phyloP scores from a whole-genome alignment of 805 yeast genomes.

The Saccharomycopsis sp. region DNA sequence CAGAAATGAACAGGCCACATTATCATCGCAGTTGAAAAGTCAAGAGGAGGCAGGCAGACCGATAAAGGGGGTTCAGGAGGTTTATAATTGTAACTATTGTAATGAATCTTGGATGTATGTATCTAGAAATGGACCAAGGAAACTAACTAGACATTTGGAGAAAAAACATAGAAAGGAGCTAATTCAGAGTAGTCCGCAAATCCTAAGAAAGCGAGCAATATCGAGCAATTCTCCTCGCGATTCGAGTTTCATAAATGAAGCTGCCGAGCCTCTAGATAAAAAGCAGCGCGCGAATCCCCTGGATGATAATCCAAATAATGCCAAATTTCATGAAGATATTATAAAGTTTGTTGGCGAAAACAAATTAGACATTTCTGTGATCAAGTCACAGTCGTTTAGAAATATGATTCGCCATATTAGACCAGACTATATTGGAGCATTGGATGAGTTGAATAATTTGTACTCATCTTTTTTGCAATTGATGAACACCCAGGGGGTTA shows the following conservation, averaged over 20 bases:
- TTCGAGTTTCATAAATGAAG: background rate
- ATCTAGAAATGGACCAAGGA: slow-evolving; percentile 21
- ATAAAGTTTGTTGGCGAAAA: slow-evolving; percentile 44
- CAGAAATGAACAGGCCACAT: slow-evolving; percentile 9
- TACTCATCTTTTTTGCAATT: slow-evolving; percentile 41
- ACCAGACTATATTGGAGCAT: slow-evolving; percentile 40
- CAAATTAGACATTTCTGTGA: slow-evolving; percentile 40
- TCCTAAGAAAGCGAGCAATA: background rate
- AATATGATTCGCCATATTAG: slow-evolving; percentile 43
- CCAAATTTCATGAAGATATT: slow-evolving; percentile 44
- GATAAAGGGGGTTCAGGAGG: slow-evolving; percentile 9
- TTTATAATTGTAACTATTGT: slow-evolving; percentile 18
- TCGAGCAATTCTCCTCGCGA: background rate
- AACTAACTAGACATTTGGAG: slow-evolving; percentile 19
- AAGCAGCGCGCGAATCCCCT: background rate
- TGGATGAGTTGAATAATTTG: slow-evolving; percentile 38
- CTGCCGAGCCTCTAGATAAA: background rate
- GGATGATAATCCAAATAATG: slow-evolving; percentile 29
- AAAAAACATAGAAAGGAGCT: slow-evolving; percentile 19
- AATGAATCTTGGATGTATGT: slow-evolving; percentile 8
- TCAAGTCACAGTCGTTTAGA: slow-evolving; percentile 43
- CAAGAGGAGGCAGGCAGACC: background rate
- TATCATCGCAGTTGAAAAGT: background rate
- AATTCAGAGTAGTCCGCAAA: background rate
- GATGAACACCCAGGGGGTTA: slow-evolving; percentile 18